Base-by-base conservation (phyloP, 2,329 filamentous ascomycete species). In the Ceratocystis smalleyi region DNA sequence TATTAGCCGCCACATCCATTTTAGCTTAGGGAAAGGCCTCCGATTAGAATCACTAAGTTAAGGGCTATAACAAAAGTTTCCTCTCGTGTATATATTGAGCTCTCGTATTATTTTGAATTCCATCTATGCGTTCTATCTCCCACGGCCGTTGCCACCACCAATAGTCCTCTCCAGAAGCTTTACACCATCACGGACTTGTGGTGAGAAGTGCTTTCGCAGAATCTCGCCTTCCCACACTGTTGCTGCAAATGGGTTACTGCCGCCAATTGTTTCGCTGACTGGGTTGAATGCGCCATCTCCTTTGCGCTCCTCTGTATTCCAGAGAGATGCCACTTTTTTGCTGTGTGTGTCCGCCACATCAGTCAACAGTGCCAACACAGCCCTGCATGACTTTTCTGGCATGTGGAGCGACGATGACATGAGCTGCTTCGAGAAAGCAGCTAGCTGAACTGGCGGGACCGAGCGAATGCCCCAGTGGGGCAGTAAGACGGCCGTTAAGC, bases 211-310 rank as follows among this genome's bases (percentile, higher is more conserved):
- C 69, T 82, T 81, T 71, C 86, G 80, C 70, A 99, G 73, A 65
- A 99, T 72, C 76, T 97, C 94, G 0, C 89, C 91, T 73, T 97
- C 94, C 94, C 92, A 99, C 0, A 95, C 81, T 0, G 90, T 96
- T 3, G 85, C 84, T 0, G 91, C 88, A 74, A 94, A 95, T 0
- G 92, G 91, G 75, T 97, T 97, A 69, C 87, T 91, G 6, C 83
- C 85, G 74, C 96, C 92, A 2, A 95, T 82, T 68, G 86, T 88
- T 32, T 81, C 80, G 55, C 84, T 83, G 54, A 86, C 73, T 0
- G 90, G 80, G 74, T 91, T 87, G 71, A 89, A 97, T 0, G 86
- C 83, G 1, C 94, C 94, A 72, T 97, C 92, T 5, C 92, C 92
- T 72, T 89, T 88, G 61, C 92, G 81, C 77, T 97, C 94, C 72